Evolutionary conservation across 1,284 basidiomycete species (phyloP), one percentile per base, ranked within the genome.

Genomic region (Rhizoctonia solani): DNA sequence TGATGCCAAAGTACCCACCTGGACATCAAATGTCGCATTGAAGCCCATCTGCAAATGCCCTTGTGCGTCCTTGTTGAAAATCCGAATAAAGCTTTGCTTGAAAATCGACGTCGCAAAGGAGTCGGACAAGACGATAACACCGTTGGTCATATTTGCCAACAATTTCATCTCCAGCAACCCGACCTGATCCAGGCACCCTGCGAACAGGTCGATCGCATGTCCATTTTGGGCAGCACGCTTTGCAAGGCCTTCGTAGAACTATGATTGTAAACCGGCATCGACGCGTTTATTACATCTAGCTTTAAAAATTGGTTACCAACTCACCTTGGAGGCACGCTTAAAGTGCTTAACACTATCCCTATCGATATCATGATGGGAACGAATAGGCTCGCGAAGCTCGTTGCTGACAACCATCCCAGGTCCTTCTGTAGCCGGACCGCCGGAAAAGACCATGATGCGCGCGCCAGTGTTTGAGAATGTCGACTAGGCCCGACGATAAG

Each of bases 321-420:
- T 52, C 69, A 93, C 93, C 86, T 98, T 98, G 73, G 87, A 87
- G 23, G 97, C 95, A 59, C 95, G 90, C 82, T 99, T 99, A 81
- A 90, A 99, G 78, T 98, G 95, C 79, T 97, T 98, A 55, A 92
- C 95, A 73, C 88, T 92, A 78, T 99, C 97, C 56, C 95, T 85
- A 76, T 99, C 97, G 75, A 99, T 99, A 77, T 99, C 96, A 81
- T 99, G 96, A 78, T 99, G 97, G 1, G 95, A 98, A 68, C 97
- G 90, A 73, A 99, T 98, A 1, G 96, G 94, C 77, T 99, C 96
- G 77, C 94, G 92, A 54, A 99, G 83, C 80, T 99, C 96, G 73
- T 94, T 93, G 77, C 85, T 90, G 68, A 99, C 97, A 42, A 98
- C 96, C 85, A 96, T 89, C 34, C 97, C 97, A 0, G 96, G 96